These are phyloP conservation scores for Solanum bukasovii DNA, from an alignment of 257 asterid genomes.

Conservation along the genomic window DNA sequence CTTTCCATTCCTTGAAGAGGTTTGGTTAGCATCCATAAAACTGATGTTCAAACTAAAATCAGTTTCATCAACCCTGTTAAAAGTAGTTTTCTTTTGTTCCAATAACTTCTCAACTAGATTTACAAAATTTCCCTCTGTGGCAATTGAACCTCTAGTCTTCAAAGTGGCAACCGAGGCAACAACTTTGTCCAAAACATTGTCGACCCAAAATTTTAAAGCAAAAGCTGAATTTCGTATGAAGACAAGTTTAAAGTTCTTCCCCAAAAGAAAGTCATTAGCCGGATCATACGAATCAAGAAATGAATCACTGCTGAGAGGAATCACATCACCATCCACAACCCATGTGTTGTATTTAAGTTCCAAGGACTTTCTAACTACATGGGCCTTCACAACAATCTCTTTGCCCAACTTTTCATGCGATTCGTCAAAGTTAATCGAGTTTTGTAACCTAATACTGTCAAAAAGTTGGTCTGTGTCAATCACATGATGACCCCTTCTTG, in stretches of 20 bases:
- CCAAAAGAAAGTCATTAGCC: constrained; percentile 27
- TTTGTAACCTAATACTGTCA: constrained; percentile 19
- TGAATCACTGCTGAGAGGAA: constrained; percentile 41
- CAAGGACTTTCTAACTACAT: constrained; percentile 43
- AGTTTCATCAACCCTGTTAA: constrained; percentile 39
- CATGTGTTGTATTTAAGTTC: constrained; percentile 51
- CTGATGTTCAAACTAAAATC: constrained; percentile 30
- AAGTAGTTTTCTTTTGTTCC: constrained; percentile 27
- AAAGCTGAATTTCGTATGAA: constrained; percentile 47
- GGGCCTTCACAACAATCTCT: constrained; percentile 42
- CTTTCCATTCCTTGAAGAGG: constrained; percentile 14
- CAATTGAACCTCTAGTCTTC: constrained; percentile 21
- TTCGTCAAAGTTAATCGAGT: constrained; percentile 35
- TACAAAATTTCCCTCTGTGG: constrained; percentile 21
- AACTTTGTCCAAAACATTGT: constrained; percentile 25
- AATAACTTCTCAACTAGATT: constrained; percentile 38
- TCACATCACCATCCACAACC: constrained; percentile 49
- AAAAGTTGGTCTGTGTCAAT: constrained; percentile 43
- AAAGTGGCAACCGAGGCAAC: constrained; percentile 21
- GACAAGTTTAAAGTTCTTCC: constrained; percentile 38
- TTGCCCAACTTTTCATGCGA: constrained; percentile 31
- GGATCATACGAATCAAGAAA: constrained; percentile 37
- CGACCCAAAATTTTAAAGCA: constrained; percentile 36
- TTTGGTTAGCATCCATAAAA: constrained; percentile 19
- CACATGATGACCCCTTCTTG: constrained; percentile 77